phyloP scores from a whole-genome alignment of 352 stramenopile genomes.

The Elongisporangium undulatum region DNA sequence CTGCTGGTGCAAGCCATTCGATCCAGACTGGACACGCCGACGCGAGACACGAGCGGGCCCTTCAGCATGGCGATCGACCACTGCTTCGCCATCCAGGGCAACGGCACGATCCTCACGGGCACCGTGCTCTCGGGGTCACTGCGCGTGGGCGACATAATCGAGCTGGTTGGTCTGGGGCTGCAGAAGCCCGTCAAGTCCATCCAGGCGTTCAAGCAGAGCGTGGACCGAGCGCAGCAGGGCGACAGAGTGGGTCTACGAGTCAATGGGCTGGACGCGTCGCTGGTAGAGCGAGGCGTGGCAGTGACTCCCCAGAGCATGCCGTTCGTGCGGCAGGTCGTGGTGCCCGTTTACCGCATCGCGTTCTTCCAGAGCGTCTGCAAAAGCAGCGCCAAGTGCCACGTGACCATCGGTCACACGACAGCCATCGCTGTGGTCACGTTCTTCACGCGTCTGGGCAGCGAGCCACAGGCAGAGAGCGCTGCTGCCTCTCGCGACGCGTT shows the following conservation, averaged over 20 bases:
- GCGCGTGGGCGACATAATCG: slow-evolving; percentile 90
- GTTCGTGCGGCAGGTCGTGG: slow-evolving; percentile 45
- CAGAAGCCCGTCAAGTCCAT: slow-evolving; percentile 97
- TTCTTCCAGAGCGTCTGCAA: slow-evolving; percentile 54
- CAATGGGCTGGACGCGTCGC: slow-evolving; percentile 47
- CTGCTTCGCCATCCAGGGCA: slow-evolving; percentile 96
- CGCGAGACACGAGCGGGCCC: slow-evolving; percentile 36
- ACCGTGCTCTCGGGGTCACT: slow-evolving; percentile 87
- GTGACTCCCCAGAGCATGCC: slow-evolving; percentile 47
- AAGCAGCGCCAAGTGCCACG: slow-evolving; percentile 68
- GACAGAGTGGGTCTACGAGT: slow-evolving; percentile 97
- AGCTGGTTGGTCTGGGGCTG: slow-evolving; percentile 83
- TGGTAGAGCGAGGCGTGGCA: slow-evolving; percentile 59
- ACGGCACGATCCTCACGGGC: slow-evolving; percentile 97
- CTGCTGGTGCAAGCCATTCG: slow-evolving; percentile 50
- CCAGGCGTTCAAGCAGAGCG: slow-evolving; percentile 96
- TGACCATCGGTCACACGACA: slow-evolving; percentile 73
- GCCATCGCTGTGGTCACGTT: slow-evolving; percentile 62
- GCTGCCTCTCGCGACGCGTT: slow-evolving; percentile 13
- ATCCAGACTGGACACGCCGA: slow-evolving; percentile 26
- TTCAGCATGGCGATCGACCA: slow-evolving; percentile 97
- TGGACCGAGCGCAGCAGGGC: slow-evolving; percentile 80
- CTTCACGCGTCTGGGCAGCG: slow-evolving; percentile 28
- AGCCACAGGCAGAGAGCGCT: neutral
- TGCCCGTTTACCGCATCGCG: slow-evolving; percentile 47